These are phyloP conservation scores for Themeda triandra DNA, from an alignment of 176 grass and related monocot species.

Conservation along the genomic window DNA sequence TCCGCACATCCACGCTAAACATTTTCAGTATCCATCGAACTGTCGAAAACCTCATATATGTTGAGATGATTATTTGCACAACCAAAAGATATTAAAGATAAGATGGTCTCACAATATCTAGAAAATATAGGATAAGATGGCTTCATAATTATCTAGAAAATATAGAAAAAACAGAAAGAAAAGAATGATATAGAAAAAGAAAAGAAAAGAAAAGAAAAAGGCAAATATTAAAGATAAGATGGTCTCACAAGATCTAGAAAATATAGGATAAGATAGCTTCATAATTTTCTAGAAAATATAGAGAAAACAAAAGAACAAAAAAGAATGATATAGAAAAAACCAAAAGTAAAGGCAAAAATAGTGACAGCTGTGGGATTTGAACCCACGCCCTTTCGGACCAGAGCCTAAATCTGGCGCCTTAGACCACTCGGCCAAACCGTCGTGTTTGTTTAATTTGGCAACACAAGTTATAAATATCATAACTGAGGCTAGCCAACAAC, in stretches of 20 bases:
- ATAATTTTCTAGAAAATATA: not conserved
- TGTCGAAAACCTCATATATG: not conserved
- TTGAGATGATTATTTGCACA: not conserved
- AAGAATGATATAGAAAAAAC: too few species aligned
- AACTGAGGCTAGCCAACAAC: too few species aligned
- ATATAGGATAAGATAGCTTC: too few species aligned
- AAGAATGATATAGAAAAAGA: too few species aligned
- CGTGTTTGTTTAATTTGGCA: not conserved
- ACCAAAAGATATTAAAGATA: not conserved
- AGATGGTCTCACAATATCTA: not conserved
- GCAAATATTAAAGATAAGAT: not conserved
- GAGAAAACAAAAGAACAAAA: too few species aligned
- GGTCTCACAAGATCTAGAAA: not conserved
- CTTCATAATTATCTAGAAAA: not conserved
- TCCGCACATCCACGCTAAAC: not conserved
- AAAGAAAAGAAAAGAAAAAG: not conserved
- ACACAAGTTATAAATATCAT: too few species aligned
- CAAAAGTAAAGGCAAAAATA: too few species aligned
- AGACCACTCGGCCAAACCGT: slow-evolving; percentile 99
- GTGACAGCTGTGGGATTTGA: slow-evolving; percentile 97
- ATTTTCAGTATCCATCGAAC: not conserved
- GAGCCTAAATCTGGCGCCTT: slow-evolving; percentile 99
- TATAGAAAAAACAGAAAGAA: too few species aligned
- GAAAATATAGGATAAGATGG: too few species aligned
- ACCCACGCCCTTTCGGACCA: slow-evolving; percentile 99